Base-by-base conservation (phyloP, 495 filamentous ascomycete species). In the Penicillium steckii region DNA sequence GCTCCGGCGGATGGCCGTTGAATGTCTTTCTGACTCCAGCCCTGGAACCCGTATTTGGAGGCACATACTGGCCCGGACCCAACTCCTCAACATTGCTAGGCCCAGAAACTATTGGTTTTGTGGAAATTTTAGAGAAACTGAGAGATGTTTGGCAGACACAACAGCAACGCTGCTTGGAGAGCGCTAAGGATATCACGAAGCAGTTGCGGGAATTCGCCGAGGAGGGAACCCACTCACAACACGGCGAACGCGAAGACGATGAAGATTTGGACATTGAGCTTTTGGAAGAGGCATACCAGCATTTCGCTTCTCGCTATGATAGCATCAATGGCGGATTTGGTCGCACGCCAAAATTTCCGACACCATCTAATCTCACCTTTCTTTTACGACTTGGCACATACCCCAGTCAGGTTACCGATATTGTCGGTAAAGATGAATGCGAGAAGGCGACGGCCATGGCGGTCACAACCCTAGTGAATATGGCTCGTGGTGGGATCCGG, bases 1-100 rank as follows among this genome's bases (percentile, higher is more conserved):
- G 90, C 17, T 90, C 86, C 2, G 95, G 91, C 3, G 94, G 94
- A 22, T 98, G 95, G 95, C 94, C 94, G 9, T 77, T 98, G 40
- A 97, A 97, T 66, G 89, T 97, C 18, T 97, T 98, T 64, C 77
- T 97, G 22, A 97, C 95, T 0, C 95, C 95, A 0, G 84, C 93
- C 59, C 80, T 97, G 5, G 87, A 96, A 54, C 94, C 94, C 1
- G 85, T 98, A 18, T 97, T 96, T 68, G 95, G 95, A 41, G 95
- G 91, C 18, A 97, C 94, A 26, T 98, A 98, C 67, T 97, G 90
- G 89, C 91, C 94, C 8, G 91, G 91, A 2, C 90, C 82, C 50
- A 86, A 73, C 59, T 81, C 76, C 48, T 80, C 75, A 45, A 65
- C 66, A 26, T 59, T 70, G 17, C 65, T 57, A 9, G 71, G 71